Base-by-base conservation (phyloP, 768 basidiomycete genomes). In the Boletus subparvulus region DNA sequence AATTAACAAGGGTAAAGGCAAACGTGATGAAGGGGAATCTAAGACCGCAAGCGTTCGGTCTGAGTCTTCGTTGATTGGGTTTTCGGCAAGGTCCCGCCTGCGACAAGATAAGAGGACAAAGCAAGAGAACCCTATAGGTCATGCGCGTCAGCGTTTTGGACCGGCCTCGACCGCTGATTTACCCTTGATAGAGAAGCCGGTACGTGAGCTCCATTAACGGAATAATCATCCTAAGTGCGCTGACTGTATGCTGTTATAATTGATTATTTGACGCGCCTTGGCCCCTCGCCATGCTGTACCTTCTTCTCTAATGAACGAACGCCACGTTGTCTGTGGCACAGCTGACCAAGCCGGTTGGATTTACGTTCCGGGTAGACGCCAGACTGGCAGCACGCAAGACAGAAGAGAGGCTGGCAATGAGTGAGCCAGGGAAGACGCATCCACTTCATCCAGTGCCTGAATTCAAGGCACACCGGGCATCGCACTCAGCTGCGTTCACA, bases 381-480 rank as follows among this genome's bases (percentile, higher is more conserved):
- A 78, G 80, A 56, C 60, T 80, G 49, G 78, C 80, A 63, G 74
- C 74, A 16, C 81, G 83, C 55, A 80, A 75, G 64, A 64, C 62
- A 50, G 74, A 76, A 66, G 70, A 68, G 41, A 64, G 66, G 55
- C 6, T 66, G 51, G 55, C 66, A 10, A 58, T 55, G 39, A 69
- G 66, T 44, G 69, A 70, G 53, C 63, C 65, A 35, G 54, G 59
- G 69, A 58, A 60, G 60, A 43, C 45, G 28, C 30, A 43, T 24
- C 46, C 65, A 63, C 50, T 50, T 11, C 66, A 66, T 53, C 60
- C 62, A 32, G 75, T 83, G 47, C 83, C 85, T 55, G 81, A 85
- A 61, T 83, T 80, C 72, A 81, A 78, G 69, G 69, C 75, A 14
- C 63, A 83, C 16, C 85, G 86, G 60, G 79, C 82, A 35, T 74